phyloP scores from a whole-genome alignment of 139 green algal species.

The Coelastrella sp. region DNA sequence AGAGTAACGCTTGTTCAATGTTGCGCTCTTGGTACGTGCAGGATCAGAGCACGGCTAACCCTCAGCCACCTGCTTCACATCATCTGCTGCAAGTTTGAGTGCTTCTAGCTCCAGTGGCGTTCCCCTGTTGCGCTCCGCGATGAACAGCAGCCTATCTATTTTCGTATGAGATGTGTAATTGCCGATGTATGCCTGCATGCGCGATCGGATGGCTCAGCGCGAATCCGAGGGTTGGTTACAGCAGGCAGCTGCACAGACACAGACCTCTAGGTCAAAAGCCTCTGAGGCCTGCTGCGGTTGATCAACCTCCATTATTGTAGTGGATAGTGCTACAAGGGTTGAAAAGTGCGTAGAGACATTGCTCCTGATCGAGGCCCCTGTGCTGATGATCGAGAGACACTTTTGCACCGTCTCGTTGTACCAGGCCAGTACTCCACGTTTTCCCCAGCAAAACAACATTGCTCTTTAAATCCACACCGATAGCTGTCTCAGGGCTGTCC shows the following conservation, averaged over 20 bases:
- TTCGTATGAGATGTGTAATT: constrained; percentile 81
- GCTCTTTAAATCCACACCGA: too few relatives aligned
- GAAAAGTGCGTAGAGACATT: too few relatives aligned
- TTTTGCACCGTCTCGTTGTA: background rate
- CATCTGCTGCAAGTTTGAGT: constrained; percentile 78
- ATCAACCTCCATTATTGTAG: constrained; percentile 51
- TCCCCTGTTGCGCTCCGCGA: constrained; percentile 70
- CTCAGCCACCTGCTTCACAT: constrained; percentile 70
- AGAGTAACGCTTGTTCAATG: too few relatives aligned
- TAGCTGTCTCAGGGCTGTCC: background rate
- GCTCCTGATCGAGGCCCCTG: too few relatives aligned
- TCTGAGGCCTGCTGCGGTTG: constrained; percentile 8
- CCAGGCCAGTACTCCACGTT: background rate
- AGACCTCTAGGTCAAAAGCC: constrained; percentile 62
- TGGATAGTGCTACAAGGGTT: background rate
- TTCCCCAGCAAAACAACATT: too few relatives aligned
- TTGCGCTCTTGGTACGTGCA: too few relatives aligned
- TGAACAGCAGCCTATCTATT: constrained; percentile 82
- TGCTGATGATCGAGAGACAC: background rate
- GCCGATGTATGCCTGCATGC: constrained; percentile 76
- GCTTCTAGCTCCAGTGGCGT: constrained; percentile 82
- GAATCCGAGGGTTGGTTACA: too few relatives aligned
- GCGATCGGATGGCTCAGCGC: background rate
- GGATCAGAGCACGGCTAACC: background rate
- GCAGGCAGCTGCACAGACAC: background rate